These are phyloP conservation scores for Colletotrichum karsti DNA, from an alignment of 2,329 filamentous ascomycete species.

Conservation along the genomic window DNA sequence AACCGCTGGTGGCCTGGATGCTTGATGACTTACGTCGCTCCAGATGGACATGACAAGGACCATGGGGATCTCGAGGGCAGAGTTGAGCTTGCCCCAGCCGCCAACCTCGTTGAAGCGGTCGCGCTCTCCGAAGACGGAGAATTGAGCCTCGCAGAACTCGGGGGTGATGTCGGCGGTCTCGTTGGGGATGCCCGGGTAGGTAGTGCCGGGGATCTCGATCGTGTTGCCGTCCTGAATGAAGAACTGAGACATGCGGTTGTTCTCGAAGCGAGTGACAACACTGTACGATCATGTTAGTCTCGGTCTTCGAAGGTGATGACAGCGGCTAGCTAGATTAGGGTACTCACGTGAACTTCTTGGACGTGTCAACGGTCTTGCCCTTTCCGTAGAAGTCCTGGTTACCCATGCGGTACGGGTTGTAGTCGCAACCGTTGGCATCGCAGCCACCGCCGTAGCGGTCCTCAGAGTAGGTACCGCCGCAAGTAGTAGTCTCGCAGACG, in stretches of 20 bases:
- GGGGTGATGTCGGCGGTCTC: slow-evolving; percentile 66
- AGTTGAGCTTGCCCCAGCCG: slow-evolving; percentile 61
- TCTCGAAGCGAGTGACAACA: slow-evolving; percentile 68
- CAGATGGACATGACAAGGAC: slow-evolving; percentile 69
- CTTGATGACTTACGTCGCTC: slow-evolving; percentile 55
- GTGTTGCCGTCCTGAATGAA: slow-evolving; percentile 28
- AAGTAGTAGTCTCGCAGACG: slow-evolving; percentile 36
- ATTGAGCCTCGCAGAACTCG: slow-evolving; percentile 63
- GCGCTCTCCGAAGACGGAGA: slow-evolving; percentile 60
- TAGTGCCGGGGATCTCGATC: slow-evolving; percentile 29
- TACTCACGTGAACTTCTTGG: slow-evolving; percentile 56
- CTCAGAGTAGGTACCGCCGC: slow-evolving; percentile 57
- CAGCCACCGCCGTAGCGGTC: slow-evolving; percentile 66
- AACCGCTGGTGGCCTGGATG: too few relatives aligned
- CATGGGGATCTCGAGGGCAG: slow-evolving; percentile 62
- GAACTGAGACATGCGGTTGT: slow-evolving; percentile 26
- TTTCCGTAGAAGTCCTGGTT: slow-evolving; percentile 68
- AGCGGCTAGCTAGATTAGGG: background rate
- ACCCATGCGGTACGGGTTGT: slow-evolving; percentile 70
- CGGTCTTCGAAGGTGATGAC: slow-evolving; percentile 46
- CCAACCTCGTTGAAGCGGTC: slow-evolving; percentile 60
- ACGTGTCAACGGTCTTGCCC: slow-evolving; percentile 65
- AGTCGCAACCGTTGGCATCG: slow-evolving; percentile 73
- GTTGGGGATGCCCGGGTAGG: slow-evolving; percentile 54
- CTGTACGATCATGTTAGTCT: slow-evolving; percentile 31